phyloP scores from a whole-genome alignment of 805 yeast genomes.

The Saccharomyces kudriavzevii region DNA sequence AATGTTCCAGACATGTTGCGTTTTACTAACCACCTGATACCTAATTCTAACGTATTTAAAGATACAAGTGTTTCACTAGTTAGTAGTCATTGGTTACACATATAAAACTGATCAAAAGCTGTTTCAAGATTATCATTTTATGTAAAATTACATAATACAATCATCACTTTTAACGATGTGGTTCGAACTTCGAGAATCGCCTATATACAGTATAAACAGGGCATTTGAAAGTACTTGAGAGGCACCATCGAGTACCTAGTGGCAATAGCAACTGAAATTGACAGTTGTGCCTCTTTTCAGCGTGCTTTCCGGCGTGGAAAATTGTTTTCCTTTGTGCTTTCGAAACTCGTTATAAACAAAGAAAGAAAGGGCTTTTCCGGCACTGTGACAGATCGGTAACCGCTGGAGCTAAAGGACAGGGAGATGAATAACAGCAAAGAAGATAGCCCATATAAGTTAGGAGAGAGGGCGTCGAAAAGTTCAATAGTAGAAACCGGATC shows the following conservation, averaged over 20 bases:
- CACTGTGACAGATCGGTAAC: conserved; percentile 2
- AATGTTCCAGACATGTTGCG: conserved; percentile 29
- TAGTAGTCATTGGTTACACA: neutral
- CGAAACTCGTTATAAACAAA: neutral
- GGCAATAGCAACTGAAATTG: neutral
- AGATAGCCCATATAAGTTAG: neutral
- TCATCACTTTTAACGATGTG: neutral
- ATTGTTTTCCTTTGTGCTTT: neutral
- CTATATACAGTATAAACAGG: neutral
- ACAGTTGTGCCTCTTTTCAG: neutral
- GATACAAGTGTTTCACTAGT: neutral
- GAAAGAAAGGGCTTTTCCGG: neutral
- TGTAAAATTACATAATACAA: neutral
- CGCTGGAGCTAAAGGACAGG: conserved; percentile 1
- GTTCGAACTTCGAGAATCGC: neutral
- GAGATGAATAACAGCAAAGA: neutral
- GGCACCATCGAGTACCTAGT: neutral
- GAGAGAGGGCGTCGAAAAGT: neutral
- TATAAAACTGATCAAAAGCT: neutral
- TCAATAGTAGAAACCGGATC: neutral
- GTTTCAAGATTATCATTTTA: neutral
- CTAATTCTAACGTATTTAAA: neutral
- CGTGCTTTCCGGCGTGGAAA: neutral
- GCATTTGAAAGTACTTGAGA: neutral
- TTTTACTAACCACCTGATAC: neutral